Percentiles rank a stretch among this genome's conserved stretches.
Evolutionary conservation across 2,329 filamentous ascomycete genomes (phyloP).

Genomic region (Fusarium ambrosium): DNA sequence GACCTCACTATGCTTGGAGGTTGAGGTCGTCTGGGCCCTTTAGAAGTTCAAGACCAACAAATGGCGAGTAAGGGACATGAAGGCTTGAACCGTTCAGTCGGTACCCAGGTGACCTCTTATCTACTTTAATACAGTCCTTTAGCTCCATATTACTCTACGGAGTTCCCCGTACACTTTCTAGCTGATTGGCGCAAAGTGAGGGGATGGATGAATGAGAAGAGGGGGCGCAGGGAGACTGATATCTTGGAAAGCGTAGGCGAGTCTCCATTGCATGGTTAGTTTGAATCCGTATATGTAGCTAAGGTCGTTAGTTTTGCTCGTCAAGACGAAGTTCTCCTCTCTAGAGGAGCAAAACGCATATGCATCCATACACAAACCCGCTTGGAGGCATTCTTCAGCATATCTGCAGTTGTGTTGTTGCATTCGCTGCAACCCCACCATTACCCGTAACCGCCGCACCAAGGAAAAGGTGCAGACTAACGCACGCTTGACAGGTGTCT

Average conservation of each 20-base stretch:
- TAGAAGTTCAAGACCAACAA: not conserved
- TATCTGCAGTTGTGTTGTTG: not conserved
- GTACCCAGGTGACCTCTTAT: slow-evolving; percentile 1
- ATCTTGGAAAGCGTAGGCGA: not conserved
- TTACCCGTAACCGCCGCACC: not conserved
- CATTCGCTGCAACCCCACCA: not conserved
- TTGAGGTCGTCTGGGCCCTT: not conserved
- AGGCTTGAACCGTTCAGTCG: not conserved
- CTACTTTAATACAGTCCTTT: not conserved
- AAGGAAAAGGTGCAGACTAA: not conserved
- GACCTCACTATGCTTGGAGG: not conserved
- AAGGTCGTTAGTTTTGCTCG: not conserved
- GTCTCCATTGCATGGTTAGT: not conserved
- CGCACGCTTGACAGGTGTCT: not conserved
- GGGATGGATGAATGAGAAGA: slow-evolving; percentile 3
- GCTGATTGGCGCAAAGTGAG: not conserved
- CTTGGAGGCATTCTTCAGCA: not conserved
- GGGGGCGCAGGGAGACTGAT: not conserved
- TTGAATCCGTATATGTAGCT: not conserved
- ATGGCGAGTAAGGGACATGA: not conserved
- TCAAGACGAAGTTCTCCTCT: not conserved
- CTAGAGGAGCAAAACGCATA: not conserved
- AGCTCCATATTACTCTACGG: not conserved
- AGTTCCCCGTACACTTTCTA: not conserved
- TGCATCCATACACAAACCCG: not conserved